phyloP scores from a whole-genome alignment of 169 alveolate genomes.

The Toxoplasma gondii region DNA sequence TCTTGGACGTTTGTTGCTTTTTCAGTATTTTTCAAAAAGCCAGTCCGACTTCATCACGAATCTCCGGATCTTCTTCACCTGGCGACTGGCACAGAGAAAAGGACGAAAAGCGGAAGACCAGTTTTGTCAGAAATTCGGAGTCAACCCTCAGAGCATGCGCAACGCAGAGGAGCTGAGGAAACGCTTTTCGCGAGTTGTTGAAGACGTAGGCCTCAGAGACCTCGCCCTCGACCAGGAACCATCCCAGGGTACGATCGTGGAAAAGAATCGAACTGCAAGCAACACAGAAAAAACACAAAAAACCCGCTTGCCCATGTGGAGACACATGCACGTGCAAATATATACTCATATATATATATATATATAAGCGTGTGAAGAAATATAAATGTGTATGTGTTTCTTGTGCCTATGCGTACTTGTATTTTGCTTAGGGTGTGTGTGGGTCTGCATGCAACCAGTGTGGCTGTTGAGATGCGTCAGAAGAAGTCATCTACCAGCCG shows the following conservation, averaged over 20 bases:
- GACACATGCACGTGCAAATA: too few species aligned
- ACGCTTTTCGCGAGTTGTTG: conserved; percentile 45
- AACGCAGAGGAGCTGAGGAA: conserved; percentile 54
- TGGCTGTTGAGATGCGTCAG: too few species aligned
- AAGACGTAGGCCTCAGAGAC: conserved; percentile 30
- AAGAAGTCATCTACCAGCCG: too few species aligned
- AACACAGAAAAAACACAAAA: too few species aligned
- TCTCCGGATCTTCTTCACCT: conserved; percentile 43
- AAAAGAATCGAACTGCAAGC: neutral
- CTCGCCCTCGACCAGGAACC: neutral
- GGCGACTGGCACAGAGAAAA: conserved; percentile 18
- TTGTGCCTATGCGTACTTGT: too few species aligned
- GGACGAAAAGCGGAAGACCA: conserved; percentile 29
- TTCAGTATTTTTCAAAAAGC: conserved; percentile 49
- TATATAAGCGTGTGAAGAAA: too few species aligned
- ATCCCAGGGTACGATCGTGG: neutral
- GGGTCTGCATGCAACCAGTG: too few species aligned
- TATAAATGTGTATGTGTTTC: too few species aligned
- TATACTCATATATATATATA: too few species aligned
- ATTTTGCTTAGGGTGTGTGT: too few species aligned
- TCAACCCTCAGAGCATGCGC: conserved; percentile 38
- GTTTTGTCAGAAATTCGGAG: conserved; percentile 42
- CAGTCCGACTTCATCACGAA: conserved; percentile 66
- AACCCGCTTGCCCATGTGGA: too few species aligned
- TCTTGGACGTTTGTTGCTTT: neutral